Base-by-base conservation (phyloP, 2,329 filamentous ascomycete genomes). In the Plectosphaerella sp. region DNA sequence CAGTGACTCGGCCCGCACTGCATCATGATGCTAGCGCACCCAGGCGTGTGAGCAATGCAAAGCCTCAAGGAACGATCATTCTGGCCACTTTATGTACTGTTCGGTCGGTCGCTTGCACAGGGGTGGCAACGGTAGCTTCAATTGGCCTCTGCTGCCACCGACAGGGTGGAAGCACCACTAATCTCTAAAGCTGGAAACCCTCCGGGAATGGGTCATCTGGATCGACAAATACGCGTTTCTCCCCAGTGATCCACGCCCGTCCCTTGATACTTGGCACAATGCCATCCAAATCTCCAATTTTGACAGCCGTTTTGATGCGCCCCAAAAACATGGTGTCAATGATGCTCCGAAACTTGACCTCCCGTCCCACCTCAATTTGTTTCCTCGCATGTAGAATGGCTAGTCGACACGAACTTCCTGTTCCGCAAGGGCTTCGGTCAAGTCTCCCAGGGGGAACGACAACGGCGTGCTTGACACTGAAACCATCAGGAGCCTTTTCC, bases 401-500 rank as follows among this genome's bases (percentile, higher is more conserved):
- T 55, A 77, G 61, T 12, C 73, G 62, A 3, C 73, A 72, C 53
- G 64, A 72, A 0, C 69, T 75, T 2, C 74, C 73, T 1, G 71
- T 76, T 8, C 74, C 74, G 48, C 73, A 75, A 1, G 73, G 74
- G 52, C 73, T 74, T 16, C 73, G 58, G 54, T 77, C 74, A 25
- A 75, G 66, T n/a, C 74, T 59, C 0, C 73, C 72, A 0, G 73
- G 73, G 0, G 70, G 69, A 5, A 77, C 72, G 5, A 77, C 68
- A 12, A 74, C 71, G 0, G 73, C 66, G 54, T 75, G 72, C 6
- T 60, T 58, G 15, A 68, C 67, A 6, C 55, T 55, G 45, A 70
- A 71, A 9, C 60, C 60, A 3, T 39, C 37, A 1, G 50, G 47
- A 5, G 41, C 50, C 18, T 46, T 54, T 41, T 58, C 51, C 3